Percentiles rank a stretch among this genome's conserved stretches.
These are phyloP conservation scores for Lasiodiplodia gonubiensis DNA, from an alignment of 2,329 filamentous ascomycete species.

Conservation along the genomic window DNA sequence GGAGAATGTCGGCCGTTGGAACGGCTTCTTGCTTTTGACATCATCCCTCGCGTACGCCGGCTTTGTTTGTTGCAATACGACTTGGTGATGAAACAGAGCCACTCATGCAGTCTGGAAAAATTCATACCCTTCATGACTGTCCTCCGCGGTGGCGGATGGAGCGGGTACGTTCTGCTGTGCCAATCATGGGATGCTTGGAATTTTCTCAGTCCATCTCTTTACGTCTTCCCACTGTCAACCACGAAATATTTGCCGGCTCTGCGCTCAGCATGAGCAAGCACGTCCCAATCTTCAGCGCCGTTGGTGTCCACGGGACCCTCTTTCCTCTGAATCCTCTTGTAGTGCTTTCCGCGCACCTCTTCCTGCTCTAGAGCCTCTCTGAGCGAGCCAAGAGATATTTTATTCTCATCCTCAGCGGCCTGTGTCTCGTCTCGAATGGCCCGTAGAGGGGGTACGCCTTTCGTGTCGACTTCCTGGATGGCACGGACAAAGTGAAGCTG, in stretches of 20 bases:
- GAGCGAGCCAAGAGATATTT: constrained; percentile 65
- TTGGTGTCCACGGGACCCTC: constrained; percentile 49
- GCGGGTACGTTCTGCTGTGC: no score
- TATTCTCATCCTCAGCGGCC: constrained; percentile 60
- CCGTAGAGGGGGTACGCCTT: constrained; percentile 72
- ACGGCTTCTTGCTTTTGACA: background rate
- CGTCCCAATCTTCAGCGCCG: constrained; percentile 71
- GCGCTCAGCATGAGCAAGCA: constrained; percentile 67
- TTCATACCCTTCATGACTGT: background rate
- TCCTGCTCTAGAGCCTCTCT: constrained; percentile 65
- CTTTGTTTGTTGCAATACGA: background rate
- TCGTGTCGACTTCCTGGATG: constrained; percentile 79
- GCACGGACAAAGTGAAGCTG: constrained; percentile 92
- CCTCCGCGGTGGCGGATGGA: background rate
- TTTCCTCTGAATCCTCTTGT: constrained; percentile 56
- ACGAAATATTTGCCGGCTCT: constrained; percentile 77
- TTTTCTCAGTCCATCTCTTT: background rate
- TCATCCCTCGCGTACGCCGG: background rate
- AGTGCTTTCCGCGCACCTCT: constrained; percentile 61
- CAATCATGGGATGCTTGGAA: background rate
- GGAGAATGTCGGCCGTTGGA: background rate
- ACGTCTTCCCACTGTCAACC: constrained; percentile 65
- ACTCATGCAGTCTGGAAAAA: background rate
- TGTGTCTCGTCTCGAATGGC: constrained; percentile 81
- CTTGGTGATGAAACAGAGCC: background rate